Evolutionary conservation across 2,329 filamentous ascomycete species (phyloP).

Genomic region (Cadophora malorum): DNA sequence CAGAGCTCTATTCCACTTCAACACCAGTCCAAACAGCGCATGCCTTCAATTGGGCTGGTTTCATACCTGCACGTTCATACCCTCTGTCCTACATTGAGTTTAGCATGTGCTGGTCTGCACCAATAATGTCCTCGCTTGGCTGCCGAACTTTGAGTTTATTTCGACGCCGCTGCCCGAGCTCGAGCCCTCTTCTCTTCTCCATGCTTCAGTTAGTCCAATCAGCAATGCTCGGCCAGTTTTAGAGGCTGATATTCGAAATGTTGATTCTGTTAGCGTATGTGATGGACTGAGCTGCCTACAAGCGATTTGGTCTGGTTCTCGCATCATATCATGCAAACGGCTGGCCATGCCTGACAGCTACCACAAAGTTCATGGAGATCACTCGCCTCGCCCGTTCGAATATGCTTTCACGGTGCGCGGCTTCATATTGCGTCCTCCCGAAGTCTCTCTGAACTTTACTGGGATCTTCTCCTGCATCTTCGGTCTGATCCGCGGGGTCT

Average conservation of each 20-base stretch:
- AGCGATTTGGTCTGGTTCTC: background rate
- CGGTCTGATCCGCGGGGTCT: background rate
- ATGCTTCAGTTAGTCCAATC: background rate
- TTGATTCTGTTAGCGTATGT: background rate
- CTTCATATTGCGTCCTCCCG: background rate
- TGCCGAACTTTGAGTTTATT: constrained; percentile 10
- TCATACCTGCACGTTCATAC: constrained; percentile 7
- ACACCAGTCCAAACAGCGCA: background rate
- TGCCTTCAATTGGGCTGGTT: background rate
- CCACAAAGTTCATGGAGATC: background rate
- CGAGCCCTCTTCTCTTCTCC: background rate
- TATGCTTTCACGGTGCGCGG: background rate
- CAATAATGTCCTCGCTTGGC: background rate
- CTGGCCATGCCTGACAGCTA: background rate
- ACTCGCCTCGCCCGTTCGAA: background rate
- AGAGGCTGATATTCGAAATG: background rate
- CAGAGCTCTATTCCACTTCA: background rate
- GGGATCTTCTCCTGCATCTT: background rate
- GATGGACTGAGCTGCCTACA: background rate
- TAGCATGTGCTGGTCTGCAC: background rate
- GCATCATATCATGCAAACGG: background rate
- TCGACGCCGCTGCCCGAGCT: constrained; percentile 4
- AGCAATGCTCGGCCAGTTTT: background rate
- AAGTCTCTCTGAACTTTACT: background rate
- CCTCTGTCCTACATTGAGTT: background rate